Base-by-base conservation (phyloP, 2,329 filamentous ascomycete species). In the Microdochium paspali region DNA sequence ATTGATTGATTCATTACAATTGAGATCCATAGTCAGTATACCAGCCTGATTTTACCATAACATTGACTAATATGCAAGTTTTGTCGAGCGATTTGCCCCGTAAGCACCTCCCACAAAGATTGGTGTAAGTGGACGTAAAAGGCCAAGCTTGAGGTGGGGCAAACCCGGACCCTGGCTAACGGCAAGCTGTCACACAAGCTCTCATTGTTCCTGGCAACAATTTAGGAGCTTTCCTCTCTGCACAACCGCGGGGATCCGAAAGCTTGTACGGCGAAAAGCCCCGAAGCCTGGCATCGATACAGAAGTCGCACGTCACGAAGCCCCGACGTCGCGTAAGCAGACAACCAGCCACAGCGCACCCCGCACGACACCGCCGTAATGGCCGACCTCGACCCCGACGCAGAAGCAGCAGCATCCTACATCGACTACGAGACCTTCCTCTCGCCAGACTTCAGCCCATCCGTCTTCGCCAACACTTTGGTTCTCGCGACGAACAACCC, bases 381-480 rank as follows among this genome's bases (percentile, higher is more conserved):
- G 49, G 31, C 43, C 44, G 49, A 55, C 45, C 24, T 66, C 66
- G 62, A 40, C 15, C 15, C 20, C 3, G 35, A 40, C 15, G 4
- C 3, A 18, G 35, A 20, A 3, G 35, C 35, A n/a, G 82, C 85
- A 49, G 77, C 83, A 35, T 93, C 88, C 9, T 98, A 98, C 69
- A 90, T 98, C 61, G 90, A 97, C 77, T 95, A 95, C 69, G 89
- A 95, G 64, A 79, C 87, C 53, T 95, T 98, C 60, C 79, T 96
- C 54, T 80, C 85, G 44, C 87, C 90, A 10, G 72, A 78, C 51
- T 98, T 98, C 71, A 87, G 84, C 21, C 80, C 91, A 5, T 74
- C 85, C 20, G 69, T 77, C 15, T 96, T 97, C 61, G 91, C 93
- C 57, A 96, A 97, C 65, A 80, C 80, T 24, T 82, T 98, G 50